A percentile compares a stretch with the other conserved stretches of the same genome.
Conservation (phyloP, 179 eudicot species). For the Silene coronaria region DNA sequence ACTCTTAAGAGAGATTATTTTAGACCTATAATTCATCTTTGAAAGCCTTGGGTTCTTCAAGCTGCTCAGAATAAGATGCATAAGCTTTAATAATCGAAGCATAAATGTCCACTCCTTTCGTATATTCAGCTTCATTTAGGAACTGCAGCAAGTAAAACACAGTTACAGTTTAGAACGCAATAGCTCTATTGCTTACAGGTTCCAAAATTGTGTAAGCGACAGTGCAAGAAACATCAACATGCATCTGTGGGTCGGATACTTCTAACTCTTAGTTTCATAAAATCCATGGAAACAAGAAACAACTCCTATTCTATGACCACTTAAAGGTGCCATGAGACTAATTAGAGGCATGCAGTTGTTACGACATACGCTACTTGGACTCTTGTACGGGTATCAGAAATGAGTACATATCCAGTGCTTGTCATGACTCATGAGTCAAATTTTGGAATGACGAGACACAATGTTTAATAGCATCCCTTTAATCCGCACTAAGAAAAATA, state of each 20-base stretch:
- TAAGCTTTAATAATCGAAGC: conserved; percentile 58
- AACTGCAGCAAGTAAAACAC: conserved; percentile 41
- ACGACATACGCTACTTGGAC: neutral
- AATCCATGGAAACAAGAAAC: too few relatives aligned
- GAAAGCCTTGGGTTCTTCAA: too few relatives aligned
- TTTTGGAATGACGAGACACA: neutral
- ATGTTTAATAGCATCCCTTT: neutral
- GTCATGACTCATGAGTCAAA: neutral
- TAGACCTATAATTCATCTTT: too few relatives aligned
- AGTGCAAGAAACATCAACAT: neutral
- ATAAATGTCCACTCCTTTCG: conserved; percentile 55
- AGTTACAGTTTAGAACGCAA: neutral
- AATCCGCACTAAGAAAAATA: neutral
- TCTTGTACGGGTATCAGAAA: neutral
- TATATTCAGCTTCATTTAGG: conserved; percentile 56
- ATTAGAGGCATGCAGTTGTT: neutral
- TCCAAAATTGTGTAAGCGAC: too few relatives aligned
- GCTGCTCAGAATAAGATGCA: too few relatives aligned
- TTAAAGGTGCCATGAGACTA: neutral
- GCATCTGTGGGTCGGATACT: too few relatives aligned
- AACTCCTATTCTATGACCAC: neutral
- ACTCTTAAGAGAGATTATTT: too few relatives aligned
- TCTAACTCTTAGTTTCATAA: too few relatives aligned
- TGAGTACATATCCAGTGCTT: neutral
- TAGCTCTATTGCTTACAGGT: too few relatives aligned